phyloP scores from a whole-genome alignment of 257 asterid species.

The Solanum raphanifolium region DNA sequence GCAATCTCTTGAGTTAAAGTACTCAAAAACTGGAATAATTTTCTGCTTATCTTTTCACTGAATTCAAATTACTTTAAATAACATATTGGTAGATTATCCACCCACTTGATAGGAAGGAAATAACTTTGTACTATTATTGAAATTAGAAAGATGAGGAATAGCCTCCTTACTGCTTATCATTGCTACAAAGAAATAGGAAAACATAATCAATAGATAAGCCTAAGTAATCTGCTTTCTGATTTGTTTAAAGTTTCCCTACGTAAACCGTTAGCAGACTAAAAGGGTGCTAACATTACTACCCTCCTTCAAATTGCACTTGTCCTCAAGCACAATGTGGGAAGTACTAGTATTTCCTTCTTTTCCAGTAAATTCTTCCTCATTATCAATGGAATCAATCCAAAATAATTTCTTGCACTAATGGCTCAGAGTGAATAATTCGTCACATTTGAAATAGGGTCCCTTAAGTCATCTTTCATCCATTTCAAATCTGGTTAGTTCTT shows the following conservation, averaged over 20 bases:
- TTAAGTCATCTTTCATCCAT: background rate
- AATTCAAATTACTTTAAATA: background rate
- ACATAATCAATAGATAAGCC: background rate
- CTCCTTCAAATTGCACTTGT: background rate
- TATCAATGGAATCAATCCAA: background rate
- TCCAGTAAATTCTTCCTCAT: background rate
- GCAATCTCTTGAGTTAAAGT: background rate
- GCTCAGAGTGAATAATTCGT: background rate
- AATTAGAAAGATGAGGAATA: background rate
- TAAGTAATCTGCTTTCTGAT: background rate
- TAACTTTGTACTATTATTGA: background rate
- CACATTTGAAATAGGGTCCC: background rate
- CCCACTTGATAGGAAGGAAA: background rate
- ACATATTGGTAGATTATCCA: background rate
- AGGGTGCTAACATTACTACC: background rate
- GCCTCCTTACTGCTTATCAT: background rate
- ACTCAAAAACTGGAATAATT: background rate
- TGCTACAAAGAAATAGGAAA: background rate
- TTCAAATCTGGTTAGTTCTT: background rate
- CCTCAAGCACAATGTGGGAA: background rate
- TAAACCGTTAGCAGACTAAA: background rate
- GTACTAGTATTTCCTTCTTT: background rate
- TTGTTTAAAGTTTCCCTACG: background rate
- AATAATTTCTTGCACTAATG: background rate
- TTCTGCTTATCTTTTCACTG: background rate